These are phyloP conservation scores for Sugiyamaella chiloensis DNA, from an alignment of 805 yeast species.

Conservation along the genomic window DNA sequence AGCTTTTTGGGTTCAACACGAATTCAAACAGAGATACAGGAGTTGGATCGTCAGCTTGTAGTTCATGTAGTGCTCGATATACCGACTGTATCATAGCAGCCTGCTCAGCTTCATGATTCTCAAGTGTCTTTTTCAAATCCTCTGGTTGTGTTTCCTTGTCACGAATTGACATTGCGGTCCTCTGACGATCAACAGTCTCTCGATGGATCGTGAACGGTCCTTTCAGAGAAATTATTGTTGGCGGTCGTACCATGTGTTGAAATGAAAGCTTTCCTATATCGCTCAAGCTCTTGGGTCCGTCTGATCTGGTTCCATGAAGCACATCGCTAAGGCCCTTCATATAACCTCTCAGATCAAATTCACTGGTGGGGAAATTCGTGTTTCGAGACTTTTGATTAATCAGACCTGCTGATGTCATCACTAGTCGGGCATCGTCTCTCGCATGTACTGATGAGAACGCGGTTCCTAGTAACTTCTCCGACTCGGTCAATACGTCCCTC, in stretches of 20 bases:
- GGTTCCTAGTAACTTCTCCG: slow-evolving; percentile 5
- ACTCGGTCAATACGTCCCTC: background rate
- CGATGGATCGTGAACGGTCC: slow-evolving; percentile 70
- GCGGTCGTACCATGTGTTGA: slow-evolving; percentile 41
- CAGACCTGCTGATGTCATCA: slow-evolving; percentile 5
- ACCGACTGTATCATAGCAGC: slow-evolving; percentile 50
- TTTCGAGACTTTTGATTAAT: slow-evolving; percentile 5
- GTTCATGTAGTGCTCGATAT: slow-evolving; percentile 40
- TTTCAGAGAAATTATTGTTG: slow-evolving; percentile 56
- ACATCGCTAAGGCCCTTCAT: background rate
- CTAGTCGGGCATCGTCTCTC: slow-evolving; percentile 8
- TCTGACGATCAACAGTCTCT: slow-evolving; percentile 31
- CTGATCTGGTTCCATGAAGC: background rate
- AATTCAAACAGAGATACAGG: slow-evolving; percentile 60
- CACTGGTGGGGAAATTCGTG: slow-evolving; percentile 1
- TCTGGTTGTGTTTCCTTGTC: slow-evolving; percentile 38
- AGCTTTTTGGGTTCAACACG: slow-evolving; percentile 72
- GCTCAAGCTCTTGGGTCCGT: background rate
- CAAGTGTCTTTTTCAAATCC: slow-evolving; percentile 45
- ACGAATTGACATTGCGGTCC: slow-evolving; percentile 8
- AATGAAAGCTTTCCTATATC: slow-evolving; percentile 4
- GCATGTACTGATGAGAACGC: slow-evolving; percentile 4
- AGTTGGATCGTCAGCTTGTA: slow-evolving; percentile 30
- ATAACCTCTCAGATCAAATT: background rate
- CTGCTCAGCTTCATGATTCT: slow-evolving; percentile 60